These are phyloP conservation scores for Thelephora terrestris DNA, from an alignment of 1,284 basidiomycete species.

Conservation along the genomic window DNA sequence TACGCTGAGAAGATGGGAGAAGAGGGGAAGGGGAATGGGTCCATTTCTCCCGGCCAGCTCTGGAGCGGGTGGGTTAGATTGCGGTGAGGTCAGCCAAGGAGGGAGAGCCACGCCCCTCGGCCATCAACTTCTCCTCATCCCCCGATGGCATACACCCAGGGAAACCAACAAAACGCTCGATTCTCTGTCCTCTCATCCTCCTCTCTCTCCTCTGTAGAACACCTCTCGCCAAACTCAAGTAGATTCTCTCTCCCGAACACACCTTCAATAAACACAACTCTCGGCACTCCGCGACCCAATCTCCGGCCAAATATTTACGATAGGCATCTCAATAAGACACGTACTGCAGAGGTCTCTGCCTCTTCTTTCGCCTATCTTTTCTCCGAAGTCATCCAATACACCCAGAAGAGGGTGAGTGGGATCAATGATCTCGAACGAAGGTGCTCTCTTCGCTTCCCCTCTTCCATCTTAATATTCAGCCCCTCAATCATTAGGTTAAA, in stretches of 20 bases:
- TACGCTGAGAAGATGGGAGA: conserved; percentile 8
- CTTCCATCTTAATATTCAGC: not conserved
- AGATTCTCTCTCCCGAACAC: conserved; percentile 59
- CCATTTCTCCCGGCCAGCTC: conserved; percentile 1
- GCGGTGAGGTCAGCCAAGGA: not conserved
- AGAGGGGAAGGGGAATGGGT: conserved; percentile 5
- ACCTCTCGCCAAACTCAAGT: conserved; percentile 51
- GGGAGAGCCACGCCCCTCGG: not conserved
- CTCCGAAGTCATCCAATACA: conserved; percentile 89
- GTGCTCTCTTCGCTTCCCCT: conserved; percentile 11
- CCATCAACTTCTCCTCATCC: not conserved
- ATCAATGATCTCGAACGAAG: conserved; percentile 87
- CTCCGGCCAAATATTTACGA: conserved; percentile 73
- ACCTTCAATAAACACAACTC: conserved; percentile 36
- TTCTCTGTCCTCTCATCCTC: conserved; percentile 62
- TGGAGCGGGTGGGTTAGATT: not conserved
- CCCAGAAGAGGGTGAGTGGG: conserved; percentile 88
- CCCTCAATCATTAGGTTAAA: conserved; percentile 53
- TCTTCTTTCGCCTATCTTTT: conserved; percentile 85
- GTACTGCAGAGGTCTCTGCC: conserved; percentile 70
- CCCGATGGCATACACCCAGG: conserved; percentile 44
- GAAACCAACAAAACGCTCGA: conserved; percentile 37
- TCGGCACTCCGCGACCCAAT: conserved; percentile 29
- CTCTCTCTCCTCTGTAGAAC: conserved; percentile 52
- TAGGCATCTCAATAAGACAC: conserved; percentile 74